These are phyloP conservation scores for Endotrypanum monterogeii DNA, from an alignment of 208 protist genomes.

Conservation along the genomic window DNA sequence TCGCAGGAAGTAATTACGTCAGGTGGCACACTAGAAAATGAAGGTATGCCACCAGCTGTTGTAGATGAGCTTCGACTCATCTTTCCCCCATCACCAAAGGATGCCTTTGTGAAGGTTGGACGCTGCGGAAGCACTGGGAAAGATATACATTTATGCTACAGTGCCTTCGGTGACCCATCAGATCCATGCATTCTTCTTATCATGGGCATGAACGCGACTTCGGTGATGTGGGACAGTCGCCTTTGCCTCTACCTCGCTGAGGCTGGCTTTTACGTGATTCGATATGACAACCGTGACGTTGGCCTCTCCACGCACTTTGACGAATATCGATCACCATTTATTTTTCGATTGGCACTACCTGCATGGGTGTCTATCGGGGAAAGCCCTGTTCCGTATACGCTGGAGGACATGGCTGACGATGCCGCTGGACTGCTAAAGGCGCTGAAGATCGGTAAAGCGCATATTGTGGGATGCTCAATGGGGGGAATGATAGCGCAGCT, in stretches of 20 bases:
- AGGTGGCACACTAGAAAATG: background rate
- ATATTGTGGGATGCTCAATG: conserved; percentile 82
- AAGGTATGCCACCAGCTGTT: conserved; percentile 13
- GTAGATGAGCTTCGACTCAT: conserved; percentile 20
- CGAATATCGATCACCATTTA: conserved; percentile 37
- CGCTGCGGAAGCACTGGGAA: conserved; percentile 51
- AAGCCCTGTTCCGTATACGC: conserved; percentile 59
- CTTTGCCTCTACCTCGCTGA: conserved; percentile 72
- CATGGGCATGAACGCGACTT: conserved; percentile 76
- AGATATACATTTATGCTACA: conserved; percentile 73
- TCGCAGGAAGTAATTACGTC: background rate
- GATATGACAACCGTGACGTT: conserved; percentile 82
- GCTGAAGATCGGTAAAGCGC: conserved; percentile 44
- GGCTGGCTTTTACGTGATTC: conserved; percentile 72
- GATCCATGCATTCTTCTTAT: conserved; percentile 73
- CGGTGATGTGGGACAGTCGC: conserved; percentile 60
- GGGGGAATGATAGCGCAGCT: conserved; percentile 80
- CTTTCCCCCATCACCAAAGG: conserved; percentile 19
- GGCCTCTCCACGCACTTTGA: conserved; percentile 74
- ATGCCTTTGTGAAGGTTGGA: conserved; percentile 48
- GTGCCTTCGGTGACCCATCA: conserved; percentile 56
- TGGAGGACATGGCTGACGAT: conserved; percentile 76
- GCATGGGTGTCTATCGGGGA: conserved; percentile 46
- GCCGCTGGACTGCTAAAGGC: conserved; percentile 51
- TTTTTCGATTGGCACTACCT: conserved; percentile 52